These are phyloP conservation scores for Lactuca sativa DNA, from an alignment of 129 eudicot species.

Conservation along the genomic window DNA sequence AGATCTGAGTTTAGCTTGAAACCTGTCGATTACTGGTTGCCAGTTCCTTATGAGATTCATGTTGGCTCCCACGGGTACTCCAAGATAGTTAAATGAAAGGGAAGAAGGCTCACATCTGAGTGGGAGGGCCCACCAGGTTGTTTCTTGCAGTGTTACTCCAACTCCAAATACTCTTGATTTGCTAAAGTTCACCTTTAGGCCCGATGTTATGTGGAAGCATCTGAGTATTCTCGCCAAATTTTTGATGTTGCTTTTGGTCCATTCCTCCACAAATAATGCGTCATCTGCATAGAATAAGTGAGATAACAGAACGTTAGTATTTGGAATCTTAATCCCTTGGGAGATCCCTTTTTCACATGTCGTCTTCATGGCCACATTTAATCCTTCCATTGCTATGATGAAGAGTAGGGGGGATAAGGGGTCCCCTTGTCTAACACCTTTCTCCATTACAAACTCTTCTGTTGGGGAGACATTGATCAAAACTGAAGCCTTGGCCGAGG, in stretches of 20 bases:
- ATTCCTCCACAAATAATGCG: too few species aligned
- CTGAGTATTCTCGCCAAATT: background rate
- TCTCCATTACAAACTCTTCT: background rate
- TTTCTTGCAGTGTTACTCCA: too few species aligned
- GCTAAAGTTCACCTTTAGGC: too few species aligned
- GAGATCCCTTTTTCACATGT: background rate
- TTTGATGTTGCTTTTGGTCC: too few species aligned
- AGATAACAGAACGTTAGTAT: background rate
- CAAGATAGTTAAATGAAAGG: background rate
- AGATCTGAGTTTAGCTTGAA: background rate
- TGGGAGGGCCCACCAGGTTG: too few species aligned
- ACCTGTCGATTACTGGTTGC: background rate
- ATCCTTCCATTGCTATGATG: background rate
- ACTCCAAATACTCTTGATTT: too few species aligned
- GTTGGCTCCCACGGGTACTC: background rate
- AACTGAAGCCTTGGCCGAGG: background rate
- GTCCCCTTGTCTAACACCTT: background rate
- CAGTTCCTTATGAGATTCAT: background rate
- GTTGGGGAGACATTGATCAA: background rate
- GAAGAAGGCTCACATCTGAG: too few species aligned
- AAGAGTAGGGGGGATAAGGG: background rate
- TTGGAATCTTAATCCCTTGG: background rate
- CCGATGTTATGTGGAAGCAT: background rate
- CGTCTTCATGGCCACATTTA: background rate
- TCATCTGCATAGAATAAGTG: background rate